Base-by-base conservation (phyloP, 495 filamentous ascomycete genomes). In the Emericellopsis terricola region DNA sequence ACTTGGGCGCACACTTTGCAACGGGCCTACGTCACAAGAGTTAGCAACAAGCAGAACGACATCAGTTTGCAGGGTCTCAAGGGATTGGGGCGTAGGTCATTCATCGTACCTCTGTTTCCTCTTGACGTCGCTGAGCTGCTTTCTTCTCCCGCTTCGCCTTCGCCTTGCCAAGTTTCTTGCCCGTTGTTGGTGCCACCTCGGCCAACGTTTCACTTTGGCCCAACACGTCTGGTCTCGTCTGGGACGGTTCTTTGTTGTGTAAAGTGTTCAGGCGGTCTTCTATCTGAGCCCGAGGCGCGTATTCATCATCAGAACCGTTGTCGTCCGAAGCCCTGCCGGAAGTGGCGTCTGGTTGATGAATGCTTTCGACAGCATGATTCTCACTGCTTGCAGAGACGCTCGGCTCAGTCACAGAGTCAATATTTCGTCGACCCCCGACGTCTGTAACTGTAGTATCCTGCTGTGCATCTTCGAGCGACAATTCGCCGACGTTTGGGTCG, bases 101-200 rank as follows among this genome's bases (percentile, higher is more conserved):
- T 48, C 52, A 46, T n/a, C n/a, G n/a, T 47, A 62, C 61, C 27
- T 44, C 35, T 30, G 49, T 48, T 8, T 49, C 43, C 27, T 55
- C 52, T 18, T n/a, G 53, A 42, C 2, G 55, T 40, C 13, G 49
- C 52, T 13, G 53, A 14, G 69, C 78, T 13, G 77, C 78, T 45
- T 72, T 82, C 52, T 84, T 94, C 27, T 81, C 77, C 28, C 81
- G 69, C 49, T 82, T 94, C 39, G 78, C 68, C 49, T 87, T 94
- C 7, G 89, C 89, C 51, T 86, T 93, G 16, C 89, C 86, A 2
- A 81, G 26, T 42, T 78, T 83, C 36, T 52, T 62, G 23, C 38
- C 19, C 41, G 10, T 46, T 35, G 28, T 5, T 48, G 29, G n/a
- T n/a, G n/a, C n/a, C n/a, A n/a, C n/a, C n/a, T n/a, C n/a, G n/a